Evolutionary conservation across 306 rosid species (phyloP).

Genomic region (Vigna trinervia): DNA sequence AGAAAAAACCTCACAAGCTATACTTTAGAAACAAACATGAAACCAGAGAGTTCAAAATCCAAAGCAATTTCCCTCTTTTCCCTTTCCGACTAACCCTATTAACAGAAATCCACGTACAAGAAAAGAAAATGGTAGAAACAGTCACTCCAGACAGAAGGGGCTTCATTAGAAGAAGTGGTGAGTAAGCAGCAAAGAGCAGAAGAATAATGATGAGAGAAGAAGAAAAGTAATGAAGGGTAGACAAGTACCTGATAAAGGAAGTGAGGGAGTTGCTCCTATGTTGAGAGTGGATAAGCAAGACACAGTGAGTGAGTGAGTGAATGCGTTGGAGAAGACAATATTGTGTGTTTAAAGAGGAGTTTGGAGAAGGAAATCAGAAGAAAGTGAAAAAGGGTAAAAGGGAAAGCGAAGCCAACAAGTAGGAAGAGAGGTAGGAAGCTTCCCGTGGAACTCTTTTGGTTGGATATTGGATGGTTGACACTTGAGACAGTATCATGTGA

Average conservation of each 20-base stretch:
- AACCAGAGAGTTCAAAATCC: slow-evolving; percentile 29
- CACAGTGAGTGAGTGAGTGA: slow-evolving; percentile 1
- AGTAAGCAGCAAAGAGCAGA: slow-evolving; percentile 9
- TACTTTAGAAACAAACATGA: slow-evolving; percentile 14
- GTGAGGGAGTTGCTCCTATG: slow-evolving; percentile 24
- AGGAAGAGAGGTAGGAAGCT: slow-evolving; percentile 71
- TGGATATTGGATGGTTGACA: slow-evolving; percentile 51
- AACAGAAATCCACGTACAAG: slow-evolving; percentile 30
- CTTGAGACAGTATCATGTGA: slow-evolving; percentile 5
- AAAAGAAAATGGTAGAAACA: background rate
- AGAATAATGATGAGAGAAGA: background rate
- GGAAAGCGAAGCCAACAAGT: slow-evolving; percentile 45
- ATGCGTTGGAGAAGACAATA: slow-evolving; percentile 23
- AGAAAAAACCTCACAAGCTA: slow-evolving; percentile 3
- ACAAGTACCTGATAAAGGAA: slow-evolving; percentile 55
- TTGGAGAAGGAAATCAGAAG: slow-evolving; percentile 42
- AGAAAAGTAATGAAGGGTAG: slow-evolving; percentile 21
- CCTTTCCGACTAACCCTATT: slow-evolving; percentile 6
- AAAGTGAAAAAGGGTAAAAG: slow-evolving; percentile 44
- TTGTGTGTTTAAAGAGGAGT: slow-evolving; percentile 46
- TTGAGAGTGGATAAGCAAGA: slow-evolving; percentile 22
- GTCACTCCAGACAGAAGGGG: slow-evolving; percentile 18
- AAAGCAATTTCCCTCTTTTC: background rate
- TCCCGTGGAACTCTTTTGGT: slow-evolving; percentile 60
- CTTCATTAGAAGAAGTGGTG: background rate